Evolutionary conservation across 1,284 basidiomycete genomes (phyloP).

Genomic region (Irpex rosettiformis): DNA sequence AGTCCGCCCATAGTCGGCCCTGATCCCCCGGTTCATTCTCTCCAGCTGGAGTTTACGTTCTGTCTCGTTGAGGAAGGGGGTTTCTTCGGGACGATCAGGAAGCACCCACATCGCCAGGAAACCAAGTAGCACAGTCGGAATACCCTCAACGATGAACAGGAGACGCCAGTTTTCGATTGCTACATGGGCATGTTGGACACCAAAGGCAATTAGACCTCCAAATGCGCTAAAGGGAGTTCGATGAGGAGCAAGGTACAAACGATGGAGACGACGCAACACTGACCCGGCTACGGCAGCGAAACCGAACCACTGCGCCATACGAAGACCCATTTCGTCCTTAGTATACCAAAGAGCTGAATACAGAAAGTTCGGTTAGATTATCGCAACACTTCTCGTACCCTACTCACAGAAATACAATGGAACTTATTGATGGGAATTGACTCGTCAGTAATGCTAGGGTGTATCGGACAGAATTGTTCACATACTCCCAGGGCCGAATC

Average conservation of each 20-base stretch:
- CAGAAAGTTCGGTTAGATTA: background rate
- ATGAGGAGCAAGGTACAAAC: background rate
- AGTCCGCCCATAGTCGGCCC: conserved; percentile 62
- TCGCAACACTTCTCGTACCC: background rate
- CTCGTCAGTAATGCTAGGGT: background rate
- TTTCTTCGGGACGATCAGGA: conserved; percentile 77
- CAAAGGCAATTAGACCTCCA: conserved; percentile 72
- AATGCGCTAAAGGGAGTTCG: conserved; percentile 42
- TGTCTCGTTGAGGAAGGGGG: conserved; percentile 63
- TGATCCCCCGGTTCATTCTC: conserved; percentile 69
- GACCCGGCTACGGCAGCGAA: conserved; percentile 73
- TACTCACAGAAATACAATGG: conserved; percentile 69
- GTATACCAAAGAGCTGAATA: conserved; percentile 72
- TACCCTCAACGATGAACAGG: conserved; percentile 76
- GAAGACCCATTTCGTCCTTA: conserved; percentile 64
- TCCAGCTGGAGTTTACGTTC: conserved; percentile 73
- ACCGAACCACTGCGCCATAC: conserved; percentile 77
- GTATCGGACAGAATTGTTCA: background rate
- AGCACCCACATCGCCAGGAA: conserved; percentile 62
- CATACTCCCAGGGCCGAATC: conserved; percentile 60
- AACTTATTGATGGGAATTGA: conserved; percentile 25
- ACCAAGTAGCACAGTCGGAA: conserved; percentile 69
- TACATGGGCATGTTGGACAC: conserved; percentile 54
- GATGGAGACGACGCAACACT: background rate
- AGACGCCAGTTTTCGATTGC: conserved; percentile 60